Evolutionary conservation across 176 grass and related monocot genomes (phyloP), one percentile per base, ranked within the genome.

Genomic region (Calamus simplicifolius): DNA sequence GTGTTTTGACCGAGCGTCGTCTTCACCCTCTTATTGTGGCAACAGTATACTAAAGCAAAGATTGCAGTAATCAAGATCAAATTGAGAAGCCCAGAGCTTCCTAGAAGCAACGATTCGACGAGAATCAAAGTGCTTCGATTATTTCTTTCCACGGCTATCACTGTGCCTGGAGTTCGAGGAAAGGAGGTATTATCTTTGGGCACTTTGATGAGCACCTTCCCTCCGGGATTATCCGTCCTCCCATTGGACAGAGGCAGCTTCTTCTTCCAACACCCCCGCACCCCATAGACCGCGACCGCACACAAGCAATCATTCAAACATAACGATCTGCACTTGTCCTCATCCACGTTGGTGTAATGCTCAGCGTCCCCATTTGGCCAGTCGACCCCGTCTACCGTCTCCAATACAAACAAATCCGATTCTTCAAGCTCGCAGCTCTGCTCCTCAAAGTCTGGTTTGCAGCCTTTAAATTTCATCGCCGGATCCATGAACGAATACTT

Each of bases 231-330:
- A 0, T 52, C 70, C 26, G 51, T 72, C 3, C 2, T 16, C 2
- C 86, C 81, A 2, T 82, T 72, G 8, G 86, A 69, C 18, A 90
- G 50, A 21, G 86, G 86, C 10, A 65, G 56, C 70, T 73, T 89
- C 26, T 81, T 89, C 74, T 85, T 89, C 74, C 69, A 81, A 50
- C 81, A 85, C 16, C 18, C 50, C 0, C 49, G 13, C n/a, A n/a
- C n/a, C 0, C 23, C 16, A 15, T 53, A 85, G 17, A 76, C 66
- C 13, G 77, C 71, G 0, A 66, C n/a, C 1, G 49, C 64, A 18
- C 82, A 85, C 21, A 85, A 80, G 43, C 82, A 90, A 59, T 82
- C 87, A 3, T 6, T 29, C 35, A 90, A 48, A 29, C 78, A 90
- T 14, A 70, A 51, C 4, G 74, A 5, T 25, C 31, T 18, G 29